Evolutionary conservation across 2,329 filamentous ascomycete genomes (phyloP), one percentile per base, ranked within the genome.

Genomic region (Talaromyces albobiverticillius): DNA sequence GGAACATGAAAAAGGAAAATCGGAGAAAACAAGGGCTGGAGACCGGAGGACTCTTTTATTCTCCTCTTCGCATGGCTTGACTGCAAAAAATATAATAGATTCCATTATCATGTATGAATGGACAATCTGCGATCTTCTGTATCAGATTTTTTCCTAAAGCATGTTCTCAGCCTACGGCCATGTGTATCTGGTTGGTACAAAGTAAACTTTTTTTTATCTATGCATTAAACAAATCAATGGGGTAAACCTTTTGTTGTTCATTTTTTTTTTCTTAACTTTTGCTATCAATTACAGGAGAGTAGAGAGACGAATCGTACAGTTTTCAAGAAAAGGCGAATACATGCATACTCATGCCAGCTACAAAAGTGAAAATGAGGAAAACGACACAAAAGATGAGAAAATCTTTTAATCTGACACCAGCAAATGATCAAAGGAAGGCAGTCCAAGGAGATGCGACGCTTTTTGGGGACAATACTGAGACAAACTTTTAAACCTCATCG

Each of bases 41-140:
- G 25, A 31, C 22, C 49, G 41, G 50, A 26, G 22, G 41, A 46
- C 34, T 29, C 36, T 51, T 38, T 31, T 9, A 26, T 26, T 32
- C 41, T 11, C 31, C 36, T 52, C 50, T 52, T 46, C 50, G 41
- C 50, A 52, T 36, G 31, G 41, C 50, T 40, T 46, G 41, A 42
- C 29, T 31, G 45, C 41, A 42, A 52, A 41, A 52, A 52, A 36
- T 52, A 52, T 42, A 52, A 52, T 52, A 40, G 36, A 40, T 52
- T 42, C 38, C 48, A 41, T 43, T 50, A 42, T 51, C 50, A 45
- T 50, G 38, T 29, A 52, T 45, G 41, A 46, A 46, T 52, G 50
- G 50, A 46, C 29, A 38, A 36, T 45, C 25, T 23, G 40, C 32
- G 22, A 31, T n/a, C 29, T 36, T 9, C 14, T 38, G n/a, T 40